Evolutionary conservation across 345 rosid species (phyloP).

Genomic region (Salix viminalis): DNA sequence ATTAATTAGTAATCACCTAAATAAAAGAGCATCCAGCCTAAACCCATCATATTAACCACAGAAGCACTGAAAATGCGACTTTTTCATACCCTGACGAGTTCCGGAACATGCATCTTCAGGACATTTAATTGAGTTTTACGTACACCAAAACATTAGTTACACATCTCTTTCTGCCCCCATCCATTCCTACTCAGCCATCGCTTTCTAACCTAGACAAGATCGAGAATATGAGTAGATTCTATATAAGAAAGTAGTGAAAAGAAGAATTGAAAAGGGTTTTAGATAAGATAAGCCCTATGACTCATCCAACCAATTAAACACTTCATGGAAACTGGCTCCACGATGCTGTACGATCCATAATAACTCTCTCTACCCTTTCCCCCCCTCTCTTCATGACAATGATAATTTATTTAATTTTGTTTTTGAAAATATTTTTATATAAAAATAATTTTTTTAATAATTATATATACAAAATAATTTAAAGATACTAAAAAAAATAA

Average conservation of each 20-base stretch:
- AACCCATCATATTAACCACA: too few relatives aligned
- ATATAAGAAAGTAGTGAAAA: conserved; percentile 9
- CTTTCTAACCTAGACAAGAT: conserved; percentile 15
- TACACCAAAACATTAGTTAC: neutral
- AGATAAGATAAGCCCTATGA: conserved; percentile 47
- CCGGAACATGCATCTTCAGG: neutral
- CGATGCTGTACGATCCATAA: conserved; percentile 2
- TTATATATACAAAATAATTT: too few relatives aligned
- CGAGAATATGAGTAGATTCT: conserved; percentile 33
- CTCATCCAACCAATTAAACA: conserved; percentile 28
- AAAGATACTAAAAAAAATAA: too few relatives aligned
- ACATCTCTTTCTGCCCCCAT: neutral
- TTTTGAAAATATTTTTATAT: too few relatives aligned
- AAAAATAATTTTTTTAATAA: too few relatives aligned
- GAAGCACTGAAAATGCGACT: neutral
- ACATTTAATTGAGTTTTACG: neutral
- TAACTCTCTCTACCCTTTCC: neutral
- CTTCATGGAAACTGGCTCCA: conserved; percentile 15
- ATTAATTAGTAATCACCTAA: too few relatives aligned
- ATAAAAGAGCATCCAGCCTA: too few relatives aligned
- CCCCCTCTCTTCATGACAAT: neutral
- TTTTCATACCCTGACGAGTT: neutral
- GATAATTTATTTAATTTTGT: too few relatives aligned
- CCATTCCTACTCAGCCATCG: neutral
- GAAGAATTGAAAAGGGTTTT: neutral